Evolutionary conservation across 2,329 filamentous ascomycete genomes (phyloP), one percentile per base, ranked within the genome.

Genomic region (Monilinia aucupariae): DNA sequence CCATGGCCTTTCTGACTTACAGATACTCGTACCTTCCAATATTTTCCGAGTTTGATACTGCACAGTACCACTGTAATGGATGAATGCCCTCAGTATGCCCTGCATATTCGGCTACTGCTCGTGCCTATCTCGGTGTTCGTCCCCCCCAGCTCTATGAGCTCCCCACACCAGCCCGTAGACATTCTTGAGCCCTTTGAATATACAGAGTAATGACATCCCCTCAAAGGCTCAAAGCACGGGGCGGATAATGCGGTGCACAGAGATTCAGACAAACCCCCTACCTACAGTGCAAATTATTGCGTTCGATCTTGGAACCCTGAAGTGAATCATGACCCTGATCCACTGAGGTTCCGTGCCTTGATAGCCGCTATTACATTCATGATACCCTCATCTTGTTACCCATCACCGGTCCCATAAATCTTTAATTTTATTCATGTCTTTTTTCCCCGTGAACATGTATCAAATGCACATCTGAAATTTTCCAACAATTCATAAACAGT

Each of bases 261-360:
- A n/a, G 25, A 22, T 30, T 30, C 27, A 6, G 27, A 30, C 27
- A 30, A 30, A 3, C 6, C 6, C 27, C 43, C n/a, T n/a, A 15
- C 52, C 51, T 27, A 54, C 51, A 53, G 39, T n/a, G n/a, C n/a
- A n/a, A n/a, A n/a, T n/a, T n/a, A n/a, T 25, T 39, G 32, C 34
- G 22, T 15, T 20, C 37, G 22, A 43, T 43, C 20, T 20, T 17
- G 12, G 5, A 43, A 55, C 20, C 39, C 53, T 55, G 43, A 37
- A 55, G 53, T 15, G 22, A 43, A 55, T 55, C 53, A 55, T 27
- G 5, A 32, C 12, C 25, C 53, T 43, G 27, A 54, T 55, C 53
- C 53, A 55, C 53, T 55, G n/a, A 13, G 22, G 20, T 17, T 41
- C 27, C 47, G 41, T 43, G 41, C 41, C 17, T 43, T 20, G 17